phyloP scores from a whole-genome alignment of 495 filamentous ascomycete species.

The Xylaria grammica region DNA sequence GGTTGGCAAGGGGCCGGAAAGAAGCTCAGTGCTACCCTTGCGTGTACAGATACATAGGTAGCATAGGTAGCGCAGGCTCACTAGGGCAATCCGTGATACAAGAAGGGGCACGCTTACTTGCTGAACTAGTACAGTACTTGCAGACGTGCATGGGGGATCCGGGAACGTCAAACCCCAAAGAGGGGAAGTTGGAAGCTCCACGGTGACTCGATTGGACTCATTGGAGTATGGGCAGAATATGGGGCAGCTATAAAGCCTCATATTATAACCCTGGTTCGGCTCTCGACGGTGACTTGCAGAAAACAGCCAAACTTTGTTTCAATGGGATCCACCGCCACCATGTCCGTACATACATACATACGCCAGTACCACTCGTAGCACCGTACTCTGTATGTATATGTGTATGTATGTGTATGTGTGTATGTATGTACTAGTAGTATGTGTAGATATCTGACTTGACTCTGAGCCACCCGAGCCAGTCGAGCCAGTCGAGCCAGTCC shows the following conservation, averaged over 20 bases:
- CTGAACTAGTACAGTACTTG: neutral
- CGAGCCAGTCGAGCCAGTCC: slow-evolving; percentile 7
- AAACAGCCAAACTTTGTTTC: slow-evolving; percentile 38
- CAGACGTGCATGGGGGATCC: neutral
- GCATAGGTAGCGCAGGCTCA: neutral
- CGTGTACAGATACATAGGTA: slow-evolving; percentile 15
- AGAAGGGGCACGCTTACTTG: neutral
- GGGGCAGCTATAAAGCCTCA: slow-evolving; percentile 37
- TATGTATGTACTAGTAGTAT: no score
- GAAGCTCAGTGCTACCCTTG: neutral
- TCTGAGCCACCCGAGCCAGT: neutral
- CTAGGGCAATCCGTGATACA: neutral
- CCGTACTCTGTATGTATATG: no score
- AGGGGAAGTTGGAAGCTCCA: slow-evolving; percentile 22
- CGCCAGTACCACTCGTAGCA: no score
- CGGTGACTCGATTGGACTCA: slow-evolving; percentile 23
- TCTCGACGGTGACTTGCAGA: slow-evolving; percentile 40
- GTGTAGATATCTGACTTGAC: no score
- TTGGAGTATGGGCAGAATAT: neutral
- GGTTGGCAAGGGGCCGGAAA: slow-evolving; percentile 6
- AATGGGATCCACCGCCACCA: slow-evolving; percentile 30
- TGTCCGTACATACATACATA: slow-evolving; percentile 17
- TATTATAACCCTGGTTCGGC: slow-evolving; percentile 39
- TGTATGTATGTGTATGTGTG: no score
- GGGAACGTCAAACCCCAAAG: slow-evolving; percentile 21